These are phyloP conservation scores for Spinellus fusiger DNA, from an alignment of 192 early-diverging fungal species.

Conservation along the genomic window DNA sequence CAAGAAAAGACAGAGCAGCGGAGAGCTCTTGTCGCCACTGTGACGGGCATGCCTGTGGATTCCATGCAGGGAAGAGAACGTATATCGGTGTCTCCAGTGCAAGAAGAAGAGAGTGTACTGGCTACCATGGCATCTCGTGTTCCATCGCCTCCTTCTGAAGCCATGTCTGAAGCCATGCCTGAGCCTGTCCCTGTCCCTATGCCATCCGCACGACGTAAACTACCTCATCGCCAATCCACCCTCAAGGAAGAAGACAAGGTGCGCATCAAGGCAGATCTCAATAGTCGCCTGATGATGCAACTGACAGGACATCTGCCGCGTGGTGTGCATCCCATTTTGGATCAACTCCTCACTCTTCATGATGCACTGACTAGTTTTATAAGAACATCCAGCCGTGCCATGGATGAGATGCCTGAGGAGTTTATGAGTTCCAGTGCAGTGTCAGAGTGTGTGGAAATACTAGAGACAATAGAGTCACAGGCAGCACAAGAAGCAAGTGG, in stretches of 20 bases:
- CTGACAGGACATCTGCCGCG: constrained; percentile 29
- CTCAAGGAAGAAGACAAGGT: constrained; percentile 27
- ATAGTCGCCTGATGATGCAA: constrained; percentile 22
- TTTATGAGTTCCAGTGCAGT: constrained; percentile 11
- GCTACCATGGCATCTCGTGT: neutral
- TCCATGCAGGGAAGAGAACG: too few species aligned
- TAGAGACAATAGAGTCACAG: constrained; percentile 23
- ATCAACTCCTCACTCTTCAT: constrained; percentile 22
- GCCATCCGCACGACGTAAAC: constrained; percentile 11
- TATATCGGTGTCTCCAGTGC: constrained; percentile 16
- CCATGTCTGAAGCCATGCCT: neutral
- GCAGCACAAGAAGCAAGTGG: neutral
- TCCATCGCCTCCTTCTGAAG: neutral
- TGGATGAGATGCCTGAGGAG: constrained; percentile 22
- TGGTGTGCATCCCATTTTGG: constrained; percentile 27
- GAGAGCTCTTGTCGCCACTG: constrained; percentile 22
- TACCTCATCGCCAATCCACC: constrained; percentile 20
- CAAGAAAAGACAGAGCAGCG: constrained; percentile 19
- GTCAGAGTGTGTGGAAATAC: constrained; percentile 18
- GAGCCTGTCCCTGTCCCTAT: constrained; percentile 5
- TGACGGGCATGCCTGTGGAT: constrained; percentile 17
- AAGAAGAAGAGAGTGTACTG: constrained; percentile 17
- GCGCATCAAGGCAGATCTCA: constrained; percentile 23
- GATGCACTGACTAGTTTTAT: constrained; percentile 24
- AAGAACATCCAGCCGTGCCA: constrained; percentile 14